Conservation (phyloP, 306 rosid genomes). For the Prinsepia uniflora region DNA sequence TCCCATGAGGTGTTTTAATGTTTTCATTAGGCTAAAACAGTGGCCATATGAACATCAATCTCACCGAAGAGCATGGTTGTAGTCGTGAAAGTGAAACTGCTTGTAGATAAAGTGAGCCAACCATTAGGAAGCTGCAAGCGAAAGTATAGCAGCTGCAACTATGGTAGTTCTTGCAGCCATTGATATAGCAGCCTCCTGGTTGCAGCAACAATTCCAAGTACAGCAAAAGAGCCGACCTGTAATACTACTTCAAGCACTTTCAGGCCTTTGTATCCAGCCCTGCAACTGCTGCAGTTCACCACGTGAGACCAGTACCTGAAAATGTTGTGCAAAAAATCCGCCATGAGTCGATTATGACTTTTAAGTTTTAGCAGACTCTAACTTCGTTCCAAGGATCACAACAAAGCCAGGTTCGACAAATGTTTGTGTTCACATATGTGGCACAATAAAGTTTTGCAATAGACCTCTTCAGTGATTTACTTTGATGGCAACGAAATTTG, state of each 20-base stretch:
- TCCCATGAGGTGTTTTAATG: neutral
- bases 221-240: conserved; percentile 53
- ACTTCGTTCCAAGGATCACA: neutral
- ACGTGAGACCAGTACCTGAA: conserved; percentile 83
- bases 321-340: neutral
- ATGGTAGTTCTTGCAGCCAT: conserved; percentile 42
- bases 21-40: neutral
- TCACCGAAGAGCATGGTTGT: conserved; percentile 66
- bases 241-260: conserved; percentile 53
- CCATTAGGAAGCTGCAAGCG: conserved; percentile 68
- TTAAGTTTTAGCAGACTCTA: neutral
- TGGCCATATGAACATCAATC: neutral
- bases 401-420: neutral
- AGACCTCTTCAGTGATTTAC: neutral
- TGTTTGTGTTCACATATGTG: neutral
- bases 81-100: conserved; percentile 75
- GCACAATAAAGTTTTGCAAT: no score
- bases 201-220: conserved; percentile 67
- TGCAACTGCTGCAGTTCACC: conserved; percentile 82
- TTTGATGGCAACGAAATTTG: neutral
- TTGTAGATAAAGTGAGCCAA: conserved; percentile 72
- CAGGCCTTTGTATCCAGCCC: conserved; percentile 62
- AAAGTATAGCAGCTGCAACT: conserved; percentile 50
- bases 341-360: neutral
- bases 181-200: conserved; percentile 40